A percentile compares a stretch with the other conserved stretches of the same genome.
These are phyloP conservation scores for Pseudocercospora macadamiae DNA, from an alignment of 2,329 filamentous ascomycete genomes.

Conservation along the genomic window DNA sequence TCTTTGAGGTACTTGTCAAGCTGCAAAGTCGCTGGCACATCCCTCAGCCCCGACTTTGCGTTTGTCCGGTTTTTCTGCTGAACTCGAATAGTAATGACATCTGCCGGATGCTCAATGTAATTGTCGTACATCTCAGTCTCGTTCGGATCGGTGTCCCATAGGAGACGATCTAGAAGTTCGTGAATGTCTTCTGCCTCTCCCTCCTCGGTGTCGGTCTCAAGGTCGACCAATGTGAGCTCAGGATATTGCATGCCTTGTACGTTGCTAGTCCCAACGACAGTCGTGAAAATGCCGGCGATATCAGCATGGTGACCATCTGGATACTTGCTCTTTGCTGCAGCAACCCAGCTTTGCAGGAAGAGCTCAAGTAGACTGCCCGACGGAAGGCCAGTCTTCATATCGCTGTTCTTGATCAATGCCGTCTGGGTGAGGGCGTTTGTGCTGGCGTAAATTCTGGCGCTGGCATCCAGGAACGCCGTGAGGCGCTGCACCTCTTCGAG, in stretches of 20 bases:
- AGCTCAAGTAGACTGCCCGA: slow-evolving; percentile 23
- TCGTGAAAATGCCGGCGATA: slow-evolving; percentile 32
- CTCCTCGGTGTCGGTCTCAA: slow-evolving; percentile 19
- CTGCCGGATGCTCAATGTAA: slow-evolving; percentile 51
- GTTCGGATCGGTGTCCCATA: slow-evolving; percentile 36
- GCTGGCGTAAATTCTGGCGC: slow-evolving; percentile 62
- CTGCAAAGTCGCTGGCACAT: slow-evolving; percentile 58
- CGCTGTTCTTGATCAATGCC: slow-evolving; percentile 26
- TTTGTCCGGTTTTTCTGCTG: slow-evolving; percentile 40
- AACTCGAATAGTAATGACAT: slow-evolving; percentile 58
- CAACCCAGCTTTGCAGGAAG: slow-evolving; percentile 32
- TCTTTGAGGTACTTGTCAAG: slow-evolving; percentile 63
- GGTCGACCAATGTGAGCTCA: slow-evolving; percentile 24
- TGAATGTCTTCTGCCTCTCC: slow-evolving; percentile 24
- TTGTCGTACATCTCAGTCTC: slow-evolving; percentile 30
- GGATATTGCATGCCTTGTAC: slow-evolving; percentile 27
- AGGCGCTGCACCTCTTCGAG: slow-evolving; percentile 63
- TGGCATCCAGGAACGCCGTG: slow-evolving; percentile 63
- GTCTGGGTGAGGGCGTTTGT: slow-evolving; percentile 50
- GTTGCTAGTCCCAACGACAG: slow-evolving; percentile 29
- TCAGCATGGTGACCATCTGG: slow-evolving; percentile 14
- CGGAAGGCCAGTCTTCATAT: background rate
- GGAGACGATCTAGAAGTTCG: slow-evolving; percentile 34
- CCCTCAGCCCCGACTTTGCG: slow-evolving; percentile 46
- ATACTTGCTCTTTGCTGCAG: slow-evolving; percentile 19